Evolutionary conservation across 495 filamentous ascomycete genomes (phyloP).

Genomic region (Neurospora sp.): DNA sequence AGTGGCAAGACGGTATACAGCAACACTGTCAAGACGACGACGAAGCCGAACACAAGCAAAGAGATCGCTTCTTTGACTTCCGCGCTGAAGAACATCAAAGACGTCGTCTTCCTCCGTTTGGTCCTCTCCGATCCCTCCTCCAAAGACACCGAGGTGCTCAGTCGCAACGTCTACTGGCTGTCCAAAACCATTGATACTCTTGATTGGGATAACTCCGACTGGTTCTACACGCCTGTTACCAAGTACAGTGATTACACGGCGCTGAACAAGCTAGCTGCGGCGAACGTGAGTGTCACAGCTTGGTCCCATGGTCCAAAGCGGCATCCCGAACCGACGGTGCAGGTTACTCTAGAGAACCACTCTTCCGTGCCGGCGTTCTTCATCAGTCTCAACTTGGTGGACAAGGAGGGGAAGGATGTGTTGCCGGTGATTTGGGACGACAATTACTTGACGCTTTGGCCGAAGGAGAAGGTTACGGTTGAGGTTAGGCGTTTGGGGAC

Average conservation of each 20-base stretch:
- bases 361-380: conserved; percentile 48
- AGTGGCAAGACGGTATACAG: conserved; percentile 33
- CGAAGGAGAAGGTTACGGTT: conserved; percentile 37
- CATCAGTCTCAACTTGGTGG: conserved; percentile 38
- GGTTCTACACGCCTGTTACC: conserved; percentile 49
- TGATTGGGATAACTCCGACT: conserved; percentile 46
- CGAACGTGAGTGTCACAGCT: conserved; percentile 24
- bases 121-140: conserved; percentile 28
- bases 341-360: conserved; percentile 42
- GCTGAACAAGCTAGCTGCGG: conserved; percentile 31
- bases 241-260: conserved; percentile 43
- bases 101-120: conserved; percentile 44
- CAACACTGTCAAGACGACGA: conserved; percentile 14
- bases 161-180: conserved; percentile 57
- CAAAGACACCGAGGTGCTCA: conserved; percentile 20
- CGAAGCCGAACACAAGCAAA: conserved; percentile 30
- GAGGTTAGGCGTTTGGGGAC: not conserved
- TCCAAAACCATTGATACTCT: conserved; percentile 37
- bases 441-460: conserved; percentile 55
- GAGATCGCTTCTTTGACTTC: conserved; percentile 19
- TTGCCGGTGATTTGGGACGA: conserved; percentile 48
- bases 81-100: conserved; percentile 26
- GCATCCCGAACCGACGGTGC: not conserved
- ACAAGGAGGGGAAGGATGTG: conserved; percentile 32
- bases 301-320: not conserved